Evolutionary conservation across 2,329 filamentous ascomycete genomes (phyloP).

Genomic region (Exophiala mesophila): DNA sequence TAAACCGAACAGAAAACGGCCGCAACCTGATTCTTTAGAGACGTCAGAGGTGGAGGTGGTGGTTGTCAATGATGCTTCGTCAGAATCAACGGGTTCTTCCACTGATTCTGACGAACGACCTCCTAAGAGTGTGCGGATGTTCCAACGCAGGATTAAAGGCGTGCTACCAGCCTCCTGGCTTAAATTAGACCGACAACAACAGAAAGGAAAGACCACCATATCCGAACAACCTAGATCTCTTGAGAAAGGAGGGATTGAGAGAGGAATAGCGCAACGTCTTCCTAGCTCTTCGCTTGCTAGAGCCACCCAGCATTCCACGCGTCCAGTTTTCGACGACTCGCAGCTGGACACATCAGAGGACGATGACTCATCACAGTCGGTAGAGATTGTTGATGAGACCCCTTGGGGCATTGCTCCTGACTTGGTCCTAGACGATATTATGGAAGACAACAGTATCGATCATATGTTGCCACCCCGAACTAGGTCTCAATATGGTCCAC

Average conservation of each 20-base stretch:
- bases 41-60: constrained; percentile 20
- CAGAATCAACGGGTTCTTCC: not conserved
- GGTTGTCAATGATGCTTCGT: constrained; percentile 15
- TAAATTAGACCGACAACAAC: constrained; percentile 20
- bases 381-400: not conserved
- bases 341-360: constrained; percentile 7
- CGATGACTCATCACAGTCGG: constrained; percentile 7
- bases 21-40: constrained; percentile 23
- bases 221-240: constrained; percentile 8
- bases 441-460: constrained; percentile 30
- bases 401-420: constrained; percentile 3
- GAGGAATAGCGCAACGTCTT: constrained; percentile 21
- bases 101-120: not conserved
- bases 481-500: constrained; percentile 2
- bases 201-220: constrained; percentile 5
- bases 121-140: constrained; percentile 28
- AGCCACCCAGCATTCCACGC: not conserved
- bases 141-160: constrained; percentile 42
- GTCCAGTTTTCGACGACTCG: constrained; percentile 4
- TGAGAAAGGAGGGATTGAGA: constrained; percentile 12
- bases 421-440: constrained; percentile 21
- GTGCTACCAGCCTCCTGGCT: constrained; percentile 46
- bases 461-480: constrained; percentile 25
- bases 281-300: constrained; percentile 1
- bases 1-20: constrained; percentile 10